Percentiles rank a stretch among this genome's conserved stretches.
These are phyloP conservation scores for Comarum palustre DNA, from an alignment of 306 rosid species.

Conservation along the genomic window DNA sequence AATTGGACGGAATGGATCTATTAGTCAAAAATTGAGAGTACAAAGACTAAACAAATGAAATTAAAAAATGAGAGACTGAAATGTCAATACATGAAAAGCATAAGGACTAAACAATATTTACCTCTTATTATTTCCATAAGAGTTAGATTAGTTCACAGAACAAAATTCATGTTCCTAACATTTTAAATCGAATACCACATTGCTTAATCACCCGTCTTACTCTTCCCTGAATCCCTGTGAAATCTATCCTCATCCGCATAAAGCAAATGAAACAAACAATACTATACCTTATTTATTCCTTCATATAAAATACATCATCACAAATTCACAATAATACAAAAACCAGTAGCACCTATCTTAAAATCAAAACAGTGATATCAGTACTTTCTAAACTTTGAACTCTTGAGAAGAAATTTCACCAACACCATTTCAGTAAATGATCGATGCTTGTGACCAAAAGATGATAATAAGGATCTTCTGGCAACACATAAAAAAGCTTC, in stretches of 20 bases:
- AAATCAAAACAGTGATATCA: neutral
- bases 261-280: neutral
- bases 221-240: neutral
- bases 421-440: slow-evolving; percentile 3
- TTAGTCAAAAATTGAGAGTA: too few species aligned
- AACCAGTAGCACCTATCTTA: neutral
- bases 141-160: neutral
- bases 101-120: too few species aligned
- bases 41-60: too few species aligned
- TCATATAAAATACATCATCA: neutral
- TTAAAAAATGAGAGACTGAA: too few species aligned
- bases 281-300: neutral
- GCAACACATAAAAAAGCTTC: neutral
- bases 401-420: neutral
- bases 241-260: neutral
- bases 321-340: neutral
- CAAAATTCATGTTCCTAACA: neutral
- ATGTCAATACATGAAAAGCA: too few species aligned
- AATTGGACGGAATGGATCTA: too few species aligned
- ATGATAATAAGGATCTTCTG: slow-evolving; percentile 4
- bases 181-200: neutral
- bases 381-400: neutral
- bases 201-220: neutral
- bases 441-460: neutral
- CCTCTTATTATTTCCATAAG: too few species aligned